Percentiles rank a stretch among this genome's conserved stretches.
phyloP scores from a whole-genome alignment of 1,284 basidiomycete genomes.

The Rhodotorula sp. region DNA sequence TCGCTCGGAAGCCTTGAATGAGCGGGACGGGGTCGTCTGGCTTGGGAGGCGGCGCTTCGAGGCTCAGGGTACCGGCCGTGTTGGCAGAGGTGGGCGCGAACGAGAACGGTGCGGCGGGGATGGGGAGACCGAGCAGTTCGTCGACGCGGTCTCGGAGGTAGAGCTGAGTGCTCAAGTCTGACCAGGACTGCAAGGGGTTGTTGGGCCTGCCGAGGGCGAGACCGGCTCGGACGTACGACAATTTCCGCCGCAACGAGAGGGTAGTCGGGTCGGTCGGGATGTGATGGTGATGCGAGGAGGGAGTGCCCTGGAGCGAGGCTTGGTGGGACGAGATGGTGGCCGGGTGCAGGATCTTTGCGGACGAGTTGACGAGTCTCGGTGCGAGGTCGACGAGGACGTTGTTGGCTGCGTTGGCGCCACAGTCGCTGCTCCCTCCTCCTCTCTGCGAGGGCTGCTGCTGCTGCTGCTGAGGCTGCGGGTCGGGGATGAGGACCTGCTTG shows the following conservation, averaged over 20 bases:
- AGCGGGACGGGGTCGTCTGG: constrained; percentile 50
- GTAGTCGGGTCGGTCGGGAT: constrained; percentile 1
- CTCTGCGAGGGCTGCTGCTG: background rate
- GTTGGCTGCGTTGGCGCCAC: background rate
- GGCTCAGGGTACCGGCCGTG: too few species aligned
- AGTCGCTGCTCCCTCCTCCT: background rate
- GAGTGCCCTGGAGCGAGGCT: constrained; percentile 15
- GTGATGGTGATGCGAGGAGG: background rate
- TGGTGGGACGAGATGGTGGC: constrained; percentile 56
- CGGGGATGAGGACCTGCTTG: constrained; percentile 1
- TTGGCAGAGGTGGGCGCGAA: constrained; percentile 8
- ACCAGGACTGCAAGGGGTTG: constrained; percentile 49
- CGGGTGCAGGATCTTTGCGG: constrained; percentile 62
- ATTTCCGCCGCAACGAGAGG: constrained; percentile 22
- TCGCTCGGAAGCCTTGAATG: constrained; percentile 83
- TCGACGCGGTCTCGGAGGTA: constrained; percentile 43
- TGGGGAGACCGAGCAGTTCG: constrained; percentile 38
- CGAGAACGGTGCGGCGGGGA: constrained; percentile 37
- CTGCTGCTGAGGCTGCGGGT: background rate
- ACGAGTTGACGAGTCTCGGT: constrained; percentile 49
- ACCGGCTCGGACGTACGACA: constrained; percentile 55
- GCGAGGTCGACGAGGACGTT: constrained; percentile 35
- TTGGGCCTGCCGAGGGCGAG: constrained; percentile 59
- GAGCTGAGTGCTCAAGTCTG: constrained; percentile 49
- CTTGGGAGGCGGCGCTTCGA: constrained; percentile 11